These are phyloP conservation scores for Kazachstania bromeliacearum DNA, from an alignment of 805 yeast genomes.

Conservation along the genomic window DNA sequence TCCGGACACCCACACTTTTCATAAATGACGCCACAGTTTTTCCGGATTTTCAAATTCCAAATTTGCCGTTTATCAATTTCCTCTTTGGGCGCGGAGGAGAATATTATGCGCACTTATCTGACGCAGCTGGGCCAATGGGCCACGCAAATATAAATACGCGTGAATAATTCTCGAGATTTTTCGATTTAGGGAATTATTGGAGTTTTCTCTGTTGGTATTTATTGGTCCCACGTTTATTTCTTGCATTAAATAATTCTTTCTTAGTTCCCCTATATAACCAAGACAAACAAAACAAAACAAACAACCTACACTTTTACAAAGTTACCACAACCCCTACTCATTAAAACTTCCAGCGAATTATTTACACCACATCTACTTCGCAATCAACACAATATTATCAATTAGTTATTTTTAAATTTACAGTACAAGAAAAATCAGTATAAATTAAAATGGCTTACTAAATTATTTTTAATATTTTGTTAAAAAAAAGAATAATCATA, in stretches of 20 bases:
- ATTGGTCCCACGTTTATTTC: no score
- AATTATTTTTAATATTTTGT: slow-evolving; percentile 11
- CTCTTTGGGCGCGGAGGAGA: no score
- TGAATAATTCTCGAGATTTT: no score
- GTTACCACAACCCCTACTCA: neutral
- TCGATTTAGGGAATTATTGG: no score
- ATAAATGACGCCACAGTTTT: neutral
- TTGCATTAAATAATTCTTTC: no score
- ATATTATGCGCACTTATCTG: no score
- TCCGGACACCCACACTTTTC: neutral
- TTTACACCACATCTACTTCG: slow-evolving; percentile 8
- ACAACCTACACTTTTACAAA: neutral
- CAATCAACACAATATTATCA: slow-evolving; percentile 13
- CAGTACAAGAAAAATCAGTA: slow-evolving; percentile 2
- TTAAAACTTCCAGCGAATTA: slow-evolving; percentile 3
- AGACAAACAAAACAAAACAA: slow-evolving; percentile 1
- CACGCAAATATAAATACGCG: no score
- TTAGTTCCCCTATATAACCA: neutral
- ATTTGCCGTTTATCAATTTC: no score
- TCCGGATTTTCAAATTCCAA: no score
- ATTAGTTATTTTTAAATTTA: slow-evolving; percentile 6
- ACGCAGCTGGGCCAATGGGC: no score
- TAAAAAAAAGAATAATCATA: slow-evolving; percentile 6
- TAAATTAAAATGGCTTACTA: slow-evolving; percentile 20
- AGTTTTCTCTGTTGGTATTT: no score